Conservation (phyloP, 2,329 filamentous ascomycete species). For the Fusarium dlaminii region DNA sequence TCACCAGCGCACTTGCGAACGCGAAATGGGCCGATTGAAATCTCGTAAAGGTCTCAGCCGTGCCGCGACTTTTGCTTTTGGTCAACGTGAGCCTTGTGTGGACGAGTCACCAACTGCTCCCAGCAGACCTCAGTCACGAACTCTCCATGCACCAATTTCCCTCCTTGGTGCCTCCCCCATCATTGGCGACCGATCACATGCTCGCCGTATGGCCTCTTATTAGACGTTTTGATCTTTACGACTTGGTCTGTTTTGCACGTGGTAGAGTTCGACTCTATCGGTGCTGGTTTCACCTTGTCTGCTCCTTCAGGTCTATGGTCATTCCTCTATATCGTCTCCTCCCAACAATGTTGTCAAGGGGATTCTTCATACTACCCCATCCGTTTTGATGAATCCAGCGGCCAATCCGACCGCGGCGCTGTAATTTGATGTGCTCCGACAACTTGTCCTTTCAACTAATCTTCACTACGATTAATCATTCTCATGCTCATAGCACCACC, state of each 20-base stretch:
- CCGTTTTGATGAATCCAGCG: constrained; percentile 20
- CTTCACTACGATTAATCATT: constrained; percentile 32
- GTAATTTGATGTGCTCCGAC: constrained; percentile 9
- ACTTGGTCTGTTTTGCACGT: constrained; percentile 43
- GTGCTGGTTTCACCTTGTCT: constrained; percentile 43
- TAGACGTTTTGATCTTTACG: constrained; percentile 49
- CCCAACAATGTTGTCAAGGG: constrained; percentile 24
- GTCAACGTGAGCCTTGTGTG: constrained; percentile 69
- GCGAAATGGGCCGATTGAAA: constrained; percentile 92
- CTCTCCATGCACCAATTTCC: constrained; percentile 48
- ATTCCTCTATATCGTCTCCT: constrained; percentile 17
- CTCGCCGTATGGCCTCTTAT: constrained; percentile 72
- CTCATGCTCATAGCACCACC: constrained; percentile 41
- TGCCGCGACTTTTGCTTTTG: constrained; percentile 95
- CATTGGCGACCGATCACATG: constrained; percentile 61
- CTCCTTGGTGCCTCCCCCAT: constrained; percentile 59
- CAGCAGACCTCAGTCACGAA: constrained; percentile 53
- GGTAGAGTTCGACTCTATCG: constrained; percentile 33
- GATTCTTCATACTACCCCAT: constrained; percentile 11
- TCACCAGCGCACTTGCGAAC: constrained; percentile 92
- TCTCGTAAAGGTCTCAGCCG: constrained; percentile 86
- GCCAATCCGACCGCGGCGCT: constrained; percentile 17
- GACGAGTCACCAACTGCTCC: constrained; percentile 70
- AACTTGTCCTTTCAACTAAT: constrained; percentile 22
- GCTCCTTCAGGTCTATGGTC: constrained; percentile 35